Base-by-base conservation (phyloP, 805 yeast genomes). In the Saccharomycodes ludwigii region DNA sequence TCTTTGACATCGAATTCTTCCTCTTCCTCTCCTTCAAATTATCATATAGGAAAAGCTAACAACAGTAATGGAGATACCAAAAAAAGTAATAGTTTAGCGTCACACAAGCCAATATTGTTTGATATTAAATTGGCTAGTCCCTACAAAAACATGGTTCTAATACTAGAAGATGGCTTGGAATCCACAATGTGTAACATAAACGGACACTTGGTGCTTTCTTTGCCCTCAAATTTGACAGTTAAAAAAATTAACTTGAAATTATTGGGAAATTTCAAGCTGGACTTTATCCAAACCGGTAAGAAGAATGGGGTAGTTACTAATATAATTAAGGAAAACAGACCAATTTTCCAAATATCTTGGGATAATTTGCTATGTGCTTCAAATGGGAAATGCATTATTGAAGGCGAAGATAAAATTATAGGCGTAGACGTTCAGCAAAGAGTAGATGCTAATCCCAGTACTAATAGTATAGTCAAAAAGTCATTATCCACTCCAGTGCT, bases 81-180 rank as follows among this genome's bases (percentile, higher is more conserved):
- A n/a, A n/a, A n/a, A n/a, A n/a, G n/a, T n/a, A n/a, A n/a, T n/a
- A n/a, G n/a, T n/a, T n/a, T n/a, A n/a, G n/a, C n/a, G n/a, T n/a
- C n/a, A 10, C 18, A 25, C 12, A 36, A 37, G 15, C 48, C 50
- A 4, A 43, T 50, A 1, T 48, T 48, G 27, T 54, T 50, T 33
- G 61, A 56, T 32, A 48, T 58, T 12, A 34, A 54, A 37, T 31
- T 63, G 8, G 53, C 54, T 27, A 48, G 65, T 2, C 52, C 59
- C 1, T 58, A 58, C 36, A 54, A 59, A 29, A 85, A 86, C 51
- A 76, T 85, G 13, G 55, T 86, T 2, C 64, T 88, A 1, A 59
- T 91, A 20, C 71, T 80, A 36, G 96, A 95, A 3, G 56, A 78
- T 2, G 77, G 76, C 14, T 65, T 68, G 27, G 91, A 80, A 34